Evolutionary conservation across 805 yeast species (phyloP), one percentile per base, ranked within the genome.

Genomic region (Sugiyamaella lignohabitans): DNA sequence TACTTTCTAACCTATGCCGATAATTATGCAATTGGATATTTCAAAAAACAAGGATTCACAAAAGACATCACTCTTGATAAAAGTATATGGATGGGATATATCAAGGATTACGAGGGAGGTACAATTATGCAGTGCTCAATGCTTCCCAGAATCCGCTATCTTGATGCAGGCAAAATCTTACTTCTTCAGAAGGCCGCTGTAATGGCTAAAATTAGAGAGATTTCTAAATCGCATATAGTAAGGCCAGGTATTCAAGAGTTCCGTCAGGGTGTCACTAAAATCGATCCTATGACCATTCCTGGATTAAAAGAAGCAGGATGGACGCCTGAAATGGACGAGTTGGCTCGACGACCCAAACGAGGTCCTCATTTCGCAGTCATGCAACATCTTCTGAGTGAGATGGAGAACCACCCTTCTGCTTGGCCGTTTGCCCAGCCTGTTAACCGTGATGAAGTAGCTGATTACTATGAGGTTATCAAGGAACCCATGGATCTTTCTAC

Each of bases 21-120:
- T 71, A 93, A 93, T 67, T 93, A 93, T 65, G 99, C 99, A 47
- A 91, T 93, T 65, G 99, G 99, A 2, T 93, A 91, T 65, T 93
- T 93, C 74, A 91, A 91, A 59, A 93, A 93, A 61, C 99, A 93
- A 67, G 99, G 99, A 1, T 93, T 93, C 66, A 89, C 97, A 16
- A 93, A 93, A 63, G 97, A 91, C 51, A 85, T 93, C 34, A 76
- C 96, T 5, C 73, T 93, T 47, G 93, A 91, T 32, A 84, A 82
- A 53, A 77, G 79, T 43, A 74, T 82, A 29, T 93, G 99, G 99
- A 87, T 87, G 93, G 99, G 99, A 2, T 93, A 93, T 65, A 93
- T 93, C 61, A 93, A 93, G 65, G 98, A 93, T 70, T 93, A 93
- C 66, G 99, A 93, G 68, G 99, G 99, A 21, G 98, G 98, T 57